These are phyloP conservation scores for Fonsecaea pugnacius DNA, from an alignment of 2,329 filamentous ascomycete species.

Conservation along the genomic window DNA sequence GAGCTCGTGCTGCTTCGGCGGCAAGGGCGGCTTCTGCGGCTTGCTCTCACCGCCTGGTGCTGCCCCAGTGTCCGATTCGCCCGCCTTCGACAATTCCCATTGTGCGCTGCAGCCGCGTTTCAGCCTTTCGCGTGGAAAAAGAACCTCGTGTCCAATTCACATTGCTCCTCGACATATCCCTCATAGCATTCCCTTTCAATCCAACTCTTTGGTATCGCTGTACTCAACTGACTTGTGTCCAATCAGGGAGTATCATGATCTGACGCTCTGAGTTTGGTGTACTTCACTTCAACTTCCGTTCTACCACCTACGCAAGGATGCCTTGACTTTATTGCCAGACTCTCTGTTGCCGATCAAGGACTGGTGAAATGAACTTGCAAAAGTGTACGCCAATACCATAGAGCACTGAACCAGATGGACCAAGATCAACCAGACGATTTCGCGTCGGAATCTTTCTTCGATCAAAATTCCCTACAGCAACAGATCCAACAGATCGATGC, in stretches of 20 bases:
- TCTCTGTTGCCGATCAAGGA: not conserved
- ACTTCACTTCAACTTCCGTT: not conserved
- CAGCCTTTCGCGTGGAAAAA: slow-evolving; percentile 13
- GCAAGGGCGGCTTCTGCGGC: not conserved
- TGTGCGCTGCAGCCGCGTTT: slow-evolving; percentile 6
- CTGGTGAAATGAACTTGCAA: not conserved
- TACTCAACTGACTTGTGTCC: not conserved
- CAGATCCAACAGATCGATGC: slow-evolving; percentile 34
- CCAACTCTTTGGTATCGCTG: not conserved
- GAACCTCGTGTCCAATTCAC: not conserved
- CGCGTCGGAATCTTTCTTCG: slow-evolving; percentile 36
- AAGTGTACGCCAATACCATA: slow-evolving; percentile 4
- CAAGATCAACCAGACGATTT: slow-evolving; percentile 31
- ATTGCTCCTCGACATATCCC: not conserved
- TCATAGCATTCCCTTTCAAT: not conserved
- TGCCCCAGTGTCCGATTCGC: not conserved
- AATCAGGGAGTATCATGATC: not conserved
- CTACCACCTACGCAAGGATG: not conserved
- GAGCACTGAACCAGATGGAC: slow-evolving; percentile 21
- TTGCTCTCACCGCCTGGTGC: not conserved
- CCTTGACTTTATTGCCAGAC: not conserved
- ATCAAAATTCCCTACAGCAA: slow-evolving; percentile 29
- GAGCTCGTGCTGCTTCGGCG: not conserved
- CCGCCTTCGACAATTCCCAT: not conserved
- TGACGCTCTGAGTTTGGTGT: not conserved